Conservation (phyloP, 306 rosid species). For the Corylus avellana region DNA sequence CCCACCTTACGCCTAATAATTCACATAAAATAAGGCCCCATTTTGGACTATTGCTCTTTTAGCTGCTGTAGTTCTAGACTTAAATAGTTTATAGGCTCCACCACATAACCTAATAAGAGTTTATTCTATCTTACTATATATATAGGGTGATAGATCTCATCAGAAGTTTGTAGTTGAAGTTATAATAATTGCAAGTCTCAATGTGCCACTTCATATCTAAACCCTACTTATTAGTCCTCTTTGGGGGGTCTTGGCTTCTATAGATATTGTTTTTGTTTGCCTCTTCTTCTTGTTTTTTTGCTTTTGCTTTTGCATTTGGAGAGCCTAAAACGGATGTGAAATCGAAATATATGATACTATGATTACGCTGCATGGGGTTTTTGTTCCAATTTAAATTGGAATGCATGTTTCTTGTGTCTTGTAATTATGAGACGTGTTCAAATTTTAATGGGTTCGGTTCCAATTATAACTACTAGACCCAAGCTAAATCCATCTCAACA, state of each 20-base stretch:
- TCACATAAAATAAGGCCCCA: neutral
- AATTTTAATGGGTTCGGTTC: no score
- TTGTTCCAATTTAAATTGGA: no score
- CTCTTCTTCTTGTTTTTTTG: no score
- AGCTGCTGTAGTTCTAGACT: neutral
- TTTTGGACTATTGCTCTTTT: slow-evolving; percentile 4
- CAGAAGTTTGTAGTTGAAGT: neutral
- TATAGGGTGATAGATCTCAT: slow-evolving; percentile 8
- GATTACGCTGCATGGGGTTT: no score
- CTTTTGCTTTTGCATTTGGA: no score
- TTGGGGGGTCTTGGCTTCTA: neutral
- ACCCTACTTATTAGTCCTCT: neutral
- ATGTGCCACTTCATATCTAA: neutral
- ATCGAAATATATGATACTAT: no score
- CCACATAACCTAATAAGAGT: neutral
- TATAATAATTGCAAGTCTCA: slow-evolving; percentile 16
- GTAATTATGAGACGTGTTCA: no score
- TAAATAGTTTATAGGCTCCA: slow-evolving; percentile 9
- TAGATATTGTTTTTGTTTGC: no score
- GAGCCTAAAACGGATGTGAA: no score
- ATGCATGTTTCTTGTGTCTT: no score
- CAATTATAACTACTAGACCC: no score
- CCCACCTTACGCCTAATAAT: slow-evolving; percentile 6
- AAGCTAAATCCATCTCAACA: no score
- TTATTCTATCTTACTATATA: neutral